Conservation (phyloP, 2,329 filamentous ascomycete genomes). For the Fusarium avenaceum region DNA sequence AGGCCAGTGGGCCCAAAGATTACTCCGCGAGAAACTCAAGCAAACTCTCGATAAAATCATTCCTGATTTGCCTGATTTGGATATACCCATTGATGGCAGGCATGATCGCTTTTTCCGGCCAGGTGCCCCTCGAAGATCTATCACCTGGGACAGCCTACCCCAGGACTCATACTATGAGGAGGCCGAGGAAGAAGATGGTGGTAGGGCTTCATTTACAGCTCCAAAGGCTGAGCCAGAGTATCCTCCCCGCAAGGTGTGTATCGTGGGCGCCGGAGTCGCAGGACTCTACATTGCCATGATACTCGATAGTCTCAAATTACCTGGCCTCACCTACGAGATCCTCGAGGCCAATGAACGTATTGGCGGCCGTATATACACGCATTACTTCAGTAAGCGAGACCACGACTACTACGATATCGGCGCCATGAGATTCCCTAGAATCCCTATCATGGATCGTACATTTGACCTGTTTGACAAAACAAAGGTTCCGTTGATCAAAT, state of each 20-base stretch:
- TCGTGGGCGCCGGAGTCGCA: not conserved
- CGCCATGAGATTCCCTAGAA: slow-evolving; percentile 26
- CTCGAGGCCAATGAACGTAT: not conserved
- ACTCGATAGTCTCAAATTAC: not conserved
- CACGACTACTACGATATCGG: slow-evolving; percentile 38
- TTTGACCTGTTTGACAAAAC: not conserved
- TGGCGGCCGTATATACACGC: slow-evolving; percentile 4
- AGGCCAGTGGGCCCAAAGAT: not conserved
- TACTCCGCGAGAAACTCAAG: not conserved
- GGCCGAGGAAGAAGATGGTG: not conserved
- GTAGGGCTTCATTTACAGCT: not conserved
- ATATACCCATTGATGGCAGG: not conserved
- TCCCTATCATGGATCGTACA: not conserved
- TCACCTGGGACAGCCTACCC: not conserved
- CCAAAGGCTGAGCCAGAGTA: not conserved
- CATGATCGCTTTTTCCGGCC: not conserved
- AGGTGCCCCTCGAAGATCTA: not conserved
- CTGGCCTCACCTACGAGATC: not conserved
- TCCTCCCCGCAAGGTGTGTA: not conserved
- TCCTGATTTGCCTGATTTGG: too few species aligned
- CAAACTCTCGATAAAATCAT: not conserved
- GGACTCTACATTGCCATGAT: not conserved
- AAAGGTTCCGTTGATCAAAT: not conserved
- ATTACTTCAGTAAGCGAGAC: slow-evolving; percentile 19
- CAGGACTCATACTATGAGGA: not conserved